Evolutionary conservation across 768 basidiomycete species (phyloP), one percentile per base, ranked within the genome.

Genomic region (Pleurotus tuber-regium): DNA sequence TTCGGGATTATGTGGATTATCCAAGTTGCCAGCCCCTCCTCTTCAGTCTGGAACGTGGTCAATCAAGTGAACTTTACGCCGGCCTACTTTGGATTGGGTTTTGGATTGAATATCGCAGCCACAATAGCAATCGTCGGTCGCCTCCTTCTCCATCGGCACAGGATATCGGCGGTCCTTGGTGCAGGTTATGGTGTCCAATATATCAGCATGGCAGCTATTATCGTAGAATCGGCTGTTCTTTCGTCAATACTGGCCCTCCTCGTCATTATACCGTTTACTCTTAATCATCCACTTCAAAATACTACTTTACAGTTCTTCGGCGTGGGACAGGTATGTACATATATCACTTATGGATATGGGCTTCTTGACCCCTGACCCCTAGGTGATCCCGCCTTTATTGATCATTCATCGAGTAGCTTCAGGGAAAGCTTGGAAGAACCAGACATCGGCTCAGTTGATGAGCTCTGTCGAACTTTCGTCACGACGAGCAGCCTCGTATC

Each of bases 321-420:
- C n/a, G 66, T 67, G 24, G 55, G 64, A 23, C 65, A 68, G 67
- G 69, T 66, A 29, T 11, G 43, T 30, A n/a, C n/a, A n/a, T n/a
- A n/a, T n/a, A n/a, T n/a, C n/a, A n/a, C n/a, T n/a, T n/a, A n/a
- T n/a, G n/a, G n/a, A n/a, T n/a, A n/a, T n/a, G n/a, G n/a, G n/a
- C n/a, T n/a, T n/a, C n/a, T n/a, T n/a, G n/a, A n/a, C n/a, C n/a
- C n/a, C n/a, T n/a, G n/a, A n/a, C n/a, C n/a, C n/a, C n/a, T n/a
- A 73, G 71, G 62, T 59, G 21, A 67, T 74, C 48, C 63, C 65
- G 0, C 64, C 70, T 18, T 23, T 67, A 11, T 52, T 68, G 41
- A 72, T 74, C 56, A 64, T 71, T 52, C 57, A 67, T 16, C 66
- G 72, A 3, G 67, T 74, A 21, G 66, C 64, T 0, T 58, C 49